Base-by-base conservation (phyloP, 2,329 filamentous ascomycete species). In the Rhynchosporium agropyri region DNA sequence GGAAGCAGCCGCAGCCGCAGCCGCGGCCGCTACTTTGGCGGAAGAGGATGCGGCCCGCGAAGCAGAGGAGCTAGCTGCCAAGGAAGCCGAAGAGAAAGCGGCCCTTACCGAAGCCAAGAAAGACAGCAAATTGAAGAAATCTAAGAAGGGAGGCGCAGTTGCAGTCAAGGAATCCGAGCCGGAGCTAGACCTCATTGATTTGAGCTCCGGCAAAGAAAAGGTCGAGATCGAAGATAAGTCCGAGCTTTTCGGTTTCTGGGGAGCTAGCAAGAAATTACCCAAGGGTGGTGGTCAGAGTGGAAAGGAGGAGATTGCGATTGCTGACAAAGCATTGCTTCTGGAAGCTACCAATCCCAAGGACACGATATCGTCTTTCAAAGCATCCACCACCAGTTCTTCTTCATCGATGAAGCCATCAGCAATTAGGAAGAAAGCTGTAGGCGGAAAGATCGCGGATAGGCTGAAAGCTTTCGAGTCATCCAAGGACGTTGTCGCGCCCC, bases 171-270 rank as follows among this genome's bases (percentile, higher is more conserved):
- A 66, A 48, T 64, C 71, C 15, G 73, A 67, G 40, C 61, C 61
- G 28, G 69, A 68, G 28, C 57, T 65, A 54, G 51, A 54, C 31
- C 58, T 69, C 28, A 69, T 69, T 26, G 69, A 70, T 50, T 46
- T 73, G 42, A 74, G 74, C 62, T 72, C 79, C 50, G 75, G 74
- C 20, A 68, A 75, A 20, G 75, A 78, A 59, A 71, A 76, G 68
- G 72, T 75, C 33, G 74, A 68, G 9, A 65, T 67, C 29, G 66
- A 66, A 31, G 69, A 72, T 46, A 72, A 69, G 60, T 50, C 65
- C 7, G 67, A 68, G 45, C 67, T 81, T 0, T 87, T 86, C 73
- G 80, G 80, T 68, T 85, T 86, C 76, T 87, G 84, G 84, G 81
- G 83, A 63, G 76, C 79, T 54, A 72, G 77, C 62, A 83, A 81